A percentile compares a stretch with the other conserved stretches of the same genome.
Evolutionary conservation across 495 filamentous ascomycete genomes (phyloP).

Genomic region (Trypethelium eluteriae): DNA sequence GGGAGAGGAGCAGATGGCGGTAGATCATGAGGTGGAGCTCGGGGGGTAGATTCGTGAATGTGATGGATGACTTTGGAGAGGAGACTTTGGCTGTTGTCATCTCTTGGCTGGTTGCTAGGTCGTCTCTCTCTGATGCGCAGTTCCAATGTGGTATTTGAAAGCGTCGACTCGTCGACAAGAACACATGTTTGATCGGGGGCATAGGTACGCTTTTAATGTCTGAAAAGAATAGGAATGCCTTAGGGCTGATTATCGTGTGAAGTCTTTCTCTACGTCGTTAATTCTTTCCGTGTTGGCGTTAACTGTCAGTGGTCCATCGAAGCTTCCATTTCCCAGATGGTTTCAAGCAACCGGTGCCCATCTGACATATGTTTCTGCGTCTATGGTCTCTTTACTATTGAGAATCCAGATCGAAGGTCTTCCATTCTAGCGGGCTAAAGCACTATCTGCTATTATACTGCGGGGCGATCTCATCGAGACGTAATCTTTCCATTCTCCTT

Average conservation of each 20-base stretch:
- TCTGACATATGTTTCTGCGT: no score
- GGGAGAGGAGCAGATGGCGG: neutral
- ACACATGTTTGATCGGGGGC: neutral
- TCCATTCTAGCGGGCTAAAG: no score
- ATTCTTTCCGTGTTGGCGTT: neutral
- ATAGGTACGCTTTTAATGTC: neutral
- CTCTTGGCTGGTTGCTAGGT: neutral
- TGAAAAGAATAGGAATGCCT: neutral
- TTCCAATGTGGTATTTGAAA: neutral
- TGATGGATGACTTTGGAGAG: neutral
- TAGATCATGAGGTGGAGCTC: slow-evolving; percentile 8
- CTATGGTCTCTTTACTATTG: no score
- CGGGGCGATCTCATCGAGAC: no score
- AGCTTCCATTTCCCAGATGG: neutral
- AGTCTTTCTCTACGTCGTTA: neutral
- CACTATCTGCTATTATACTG: no score
- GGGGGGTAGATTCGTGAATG: neutral
- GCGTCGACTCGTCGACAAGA: neutral
- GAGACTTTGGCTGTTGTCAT: neutral
- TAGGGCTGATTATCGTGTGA: neutral
- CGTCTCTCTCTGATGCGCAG: neutral
- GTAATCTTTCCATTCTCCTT: no score
- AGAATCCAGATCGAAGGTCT: no score
- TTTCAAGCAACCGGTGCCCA: no score
- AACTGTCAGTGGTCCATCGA: neutral